phyloP scores from a whole-genome alignment of 2,329 filamentous ascomycete species.

The Fusarium multiceps region DNA sequence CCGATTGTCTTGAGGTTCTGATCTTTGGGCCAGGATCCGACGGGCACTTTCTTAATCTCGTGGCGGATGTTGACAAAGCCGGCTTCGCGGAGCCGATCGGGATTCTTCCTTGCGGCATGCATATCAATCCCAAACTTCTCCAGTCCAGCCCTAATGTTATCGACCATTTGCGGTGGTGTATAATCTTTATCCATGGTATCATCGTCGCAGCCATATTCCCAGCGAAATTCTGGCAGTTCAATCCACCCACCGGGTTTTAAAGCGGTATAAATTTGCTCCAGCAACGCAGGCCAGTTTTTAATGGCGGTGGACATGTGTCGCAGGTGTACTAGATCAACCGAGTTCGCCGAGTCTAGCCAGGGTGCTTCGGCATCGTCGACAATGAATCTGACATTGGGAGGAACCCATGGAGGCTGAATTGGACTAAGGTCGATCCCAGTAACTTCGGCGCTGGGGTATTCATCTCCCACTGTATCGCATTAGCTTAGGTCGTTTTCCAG shows the following conservation, averaged over 20 bases:
- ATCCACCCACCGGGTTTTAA: constrained; percentile 60
- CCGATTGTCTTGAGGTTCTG: constrained; percentile 58
- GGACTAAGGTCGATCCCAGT: constrained; percentile 55
- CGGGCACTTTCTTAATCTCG: constrained; percentile 57
- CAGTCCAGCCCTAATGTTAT: constrained; percentile 45
- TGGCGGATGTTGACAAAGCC: constrained; percentile 57
- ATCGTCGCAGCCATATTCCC: constrained; percentile 47
- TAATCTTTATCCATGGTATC: constrained; percentile 42
- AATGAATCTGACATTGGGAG: constrained; percentile 55
- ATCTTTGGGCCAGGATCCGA: constrained; percentile 61
- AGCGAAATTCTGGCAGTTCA: constrained; percentile 54
- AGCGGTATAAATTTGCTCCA: constrained; percentile 39
- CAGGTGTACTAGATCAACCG: constrained; percentile 48
- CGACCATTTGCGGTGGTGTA: constrained; percentile 47
- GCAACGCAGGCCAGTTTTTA: constrained; percentile 38
- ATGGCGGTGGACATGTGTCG: constrained; percentile 52
- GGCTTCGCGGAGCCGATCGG: constrained; percentile 46
- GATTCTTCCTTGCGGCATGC: constrained; percentile 46
- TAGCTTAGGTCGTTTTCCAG: not conserved
- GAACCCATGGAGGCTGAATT: constrained; percentile 55
- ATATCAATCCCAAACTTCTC: constrained; percentile 48
- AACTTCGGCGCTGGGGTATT: constrained; percentile 54
- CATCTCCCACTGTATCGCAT: constrained; percentile 48
- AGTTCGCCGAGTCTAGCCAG: constrained; percentile 43
- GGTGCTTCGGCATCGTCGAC: constrained; percentile 52